These are phyloP conservation scores for Mimosa bimucronata DNA, from an alignment of 306 rosid species.

Conservation along the genomic window DNA sequence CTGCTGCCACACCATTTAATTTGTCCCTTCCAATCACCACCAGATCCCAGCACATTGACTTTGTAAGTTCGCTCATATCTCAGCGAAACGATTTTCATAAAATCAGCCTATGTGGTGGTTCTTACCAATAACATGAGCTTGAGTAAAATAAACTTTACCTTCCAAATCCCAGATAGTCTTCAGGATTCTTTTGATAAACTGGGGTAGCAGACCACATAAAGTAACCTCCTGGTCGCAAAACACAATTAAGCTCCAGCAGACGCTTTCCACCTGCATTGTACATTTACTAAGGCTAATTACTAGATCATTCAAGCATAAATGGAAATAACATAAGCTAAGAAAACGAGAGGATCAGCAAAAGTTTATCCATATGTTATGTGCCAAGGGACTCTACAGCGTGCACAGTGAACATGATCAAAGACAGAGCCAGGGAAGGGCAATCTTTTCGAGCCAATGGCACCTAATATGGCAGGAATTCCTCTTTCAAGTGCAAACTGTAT, in stretches of 20 bases:
- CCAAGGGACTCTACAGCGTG: slow-evolving; percentile 98
- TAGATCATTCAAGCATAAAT: slow-evolving; percentile 22
- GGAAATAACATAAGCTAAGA: background rate
- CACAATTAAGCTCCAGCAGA: slow-evolving; percentile 81
- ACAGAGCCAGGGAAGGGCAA: slow-evolving; percentile 76
- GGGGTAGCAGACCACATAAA: slow-evolving; percentile 99
- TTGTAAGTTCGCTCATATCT: slow-evolving; percentile 74
- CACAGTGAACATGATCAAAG: slow-evolving; percentile 86
- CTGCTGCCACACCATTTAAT: slow-evolving; percentile 72
- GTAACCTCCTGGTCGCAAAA: slow-evolving; percentile 87
- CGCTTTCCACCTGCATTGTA: slow-evolving; percentile 70
- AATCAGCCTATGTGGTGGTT: slow-evolving; percentile 11
- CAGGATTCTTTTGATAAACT: slow-evolving; percentile 78
- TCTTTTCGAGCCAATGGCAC: slow-evolving; percentile 81
- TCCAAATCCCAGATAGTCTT: slow-evolving; percentile 77
- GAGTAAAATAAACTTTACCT: slow-evolving; percentile 50
- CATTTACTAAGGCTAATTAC: slow-evolving; percentile 30
- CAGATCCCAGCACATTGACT: slow-evolving; percentile 87
- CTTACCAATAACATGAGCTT: slow-evolving; percentile 13
- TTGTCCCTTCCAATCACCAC: slow-evolving; percentile 63
- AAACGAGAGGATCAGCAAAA: background rate
- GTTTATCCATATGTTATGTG: slow-evolving; percentile 67
- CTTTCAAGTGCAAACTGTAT: slow-evolving; percentile 89
- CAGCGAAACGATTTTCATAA: slow-evolving; percentile 36
- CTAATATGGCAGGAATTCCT: slow-evolving; percentile 84